Evolutionary conservation across 768 basidiomycete genomes (phyloP).

Genomic region (Plicaturopsis crispa): DNA sequence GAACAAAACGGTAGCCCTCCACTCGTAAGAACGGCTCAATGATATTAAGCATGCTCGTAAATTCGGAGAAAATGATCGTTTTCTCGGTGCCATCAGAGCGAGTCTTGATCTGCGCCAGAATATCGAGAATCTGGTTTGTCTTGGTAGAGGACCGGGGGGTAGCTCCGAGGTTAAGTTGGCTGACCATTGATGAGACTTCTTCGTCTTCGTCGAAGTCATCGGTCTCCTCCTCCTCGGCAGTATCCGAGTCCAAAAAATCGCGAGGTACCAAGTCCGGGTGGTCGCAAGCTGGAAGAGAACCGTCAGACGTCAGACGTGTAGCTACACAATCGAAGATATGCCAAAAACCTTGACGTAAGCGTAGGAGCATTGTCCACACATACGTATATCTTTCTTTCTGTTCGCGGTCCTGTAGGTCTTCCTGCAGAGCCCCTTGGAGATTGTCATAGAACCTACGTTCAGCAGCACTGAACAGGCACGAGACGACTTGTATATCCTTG

Average conservation of each 20-base stretch:
- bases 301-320: no score
- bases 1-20: slow-evolving; percentile 62
- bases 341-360: slow-evolving; percentile 90
- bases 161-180: no score
- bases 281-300: no score
- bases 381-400: no score
- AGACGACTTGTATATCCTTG: slow-evolving; percentile 60
- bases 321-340: no score
- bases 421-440: slow-evolving; percentile 47
- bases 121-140: slow-evolving; percentile 70
- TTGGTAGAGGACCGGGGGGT: slow-evolving; percentile 79
- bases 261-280: slow-evolving; percentile 81
- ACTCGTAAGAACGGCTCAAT: slow-evolving; percentile 78
- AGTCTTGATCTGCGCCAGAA: slow-evolving; percentile 58
- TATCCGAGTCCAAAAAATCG: no score
- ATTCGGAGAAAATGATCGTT: slow-evolving; percentile 95
- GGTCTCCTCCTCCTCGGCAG: no score
- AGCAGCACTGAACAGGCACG: slow-evolving; percentile 68
- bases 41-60: slow-evolving; percentile 81
- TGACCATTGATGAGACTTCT: no score
- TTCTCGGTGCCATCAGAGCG: slow-evolving; percentile 69
- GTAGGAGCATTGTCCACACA: slow-evolving; percentile 63
- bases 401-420: no score
- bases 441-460: slow-evolving; percentile 78
- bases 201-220: no score